Percentiles rank a stretch among this genome's conserved stretches.
Evolutionary conservation across 73 alveolate genomes (phyloP).

Genomic region (Paramecium sexaurelia): DNA sequence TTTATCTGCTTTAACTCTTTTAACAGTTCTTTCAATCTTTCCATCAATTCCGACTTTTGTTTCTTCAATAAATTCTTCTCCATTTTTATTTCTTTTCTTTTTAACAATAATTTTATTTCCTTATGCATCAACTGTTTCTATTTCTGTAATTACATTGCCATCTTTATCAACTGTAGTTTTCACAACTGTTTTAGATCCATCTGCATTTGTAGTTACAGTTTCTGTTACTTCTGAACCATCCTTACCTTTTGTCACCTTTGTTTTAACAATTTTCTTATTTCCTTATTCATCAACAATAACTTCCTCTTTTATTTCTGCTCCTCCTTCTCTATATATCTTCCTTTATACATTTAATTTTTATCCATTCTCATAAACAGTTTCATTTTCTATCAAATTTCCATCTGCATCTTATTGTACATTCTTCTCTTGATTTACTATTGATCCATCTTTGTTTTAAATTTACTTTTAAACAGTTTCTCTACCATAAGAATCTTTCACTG

Average conservation of each 20-base stretch:
- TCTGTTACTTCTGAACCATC: conserved; percentile 63
- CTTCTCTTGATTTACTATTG: not conserved
- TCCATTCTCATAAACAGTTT: conserved; percentile 56
- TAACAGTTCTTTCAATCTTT: conserved; percentile 12
- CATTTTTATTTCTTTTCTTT: conserved; percentile 54
- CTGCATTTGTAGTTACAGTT: conserved; percentile 45
- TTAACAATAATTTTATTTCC: conserved; percentile 61
- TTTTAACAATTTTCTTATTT: conserved; percentile 50
- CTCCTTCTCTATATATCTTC: conserved; percentile 42
- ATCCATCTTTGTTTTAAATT: conserved; percentile 18
- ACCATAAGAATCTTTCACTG: conserved; percentile 52
- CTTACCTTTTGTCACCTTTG: conserved; percentile 53
- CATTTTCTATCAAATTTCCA: conserved; percentile 52
- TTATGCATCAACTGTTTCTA: conserved; percentile 56
- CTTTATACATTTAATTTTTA: not conserved
- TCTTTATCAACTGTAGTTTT: conserved; percentile 63
- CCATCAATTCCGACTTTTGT: conserved; percentile 59
- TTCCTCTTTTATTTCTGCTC: conserved; percentile 49
- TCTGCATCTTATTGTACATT: conserved; percentile 59
- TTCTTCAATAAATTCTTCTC: conserved; percentile 68
- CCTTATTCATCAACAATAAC: conserved; percentile 62
- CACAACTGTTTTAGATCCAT: conserved; percentile 55
- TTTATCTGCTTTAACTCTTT: conserved; percentile 18
- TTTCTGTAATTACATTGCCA: conserved; percentile 64
- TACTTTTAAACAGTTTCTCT: conserved; percentile 50